Conservation (phyloP, 2,329 filamentous ascomycete species). For the Monosporascus ibericus region DNA sequence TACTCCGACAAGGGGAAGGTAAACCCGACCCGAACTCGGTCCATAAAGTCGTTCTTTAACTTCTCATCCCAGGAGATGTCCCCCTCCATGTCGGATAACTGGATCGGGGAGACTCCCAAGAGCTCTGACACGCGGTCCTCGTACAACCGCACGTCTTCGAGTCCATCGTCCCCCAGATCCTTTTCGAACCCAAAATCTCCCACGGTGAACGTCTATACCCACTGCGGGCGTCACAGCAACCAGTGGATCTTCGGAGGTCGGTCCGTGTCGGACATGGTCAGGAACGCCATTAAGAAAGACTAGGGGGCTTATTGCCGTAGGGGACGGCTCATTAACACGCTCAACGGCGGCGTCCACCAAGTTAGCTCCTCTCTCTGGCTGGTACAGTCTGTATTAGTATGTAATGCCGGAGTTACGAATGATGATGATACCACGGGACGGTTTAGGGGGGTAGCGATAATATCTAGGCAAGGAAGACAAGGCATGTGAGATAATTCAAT, state of each 20-base stretch:
- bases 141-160: constrained; percentile 6
- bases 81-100: neutral
- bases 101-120: constrained; percentile 8
- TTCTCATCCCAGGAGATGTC: constrained; percentile 2
- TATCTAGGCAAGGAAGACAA: neutral
- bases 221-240: constrained; percentile 49
- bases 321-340: neutral
- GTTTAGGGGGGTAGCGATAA: neutral
- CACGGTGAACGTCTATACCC: constrained; percentile 45
- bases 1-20: constrained; percentile 19
- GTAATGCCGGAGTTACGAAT: constrained; percentile 5
- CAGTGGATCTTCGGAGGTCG: constrained; percentile 47
- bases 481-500: neutral
- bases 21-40: constrained; percentile 2
- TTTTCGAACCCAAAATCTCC: constrained; percentile 28
- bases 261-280: constrained; percentile 37
- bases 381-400: constrained; percentile 4
- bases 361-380: neutral
- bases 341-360: neutral
- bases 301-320: constrained; percentile 8
- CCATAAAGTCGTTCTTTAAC: constrained; percentile 3
- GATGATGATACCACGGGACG: constrained; percentile 1
- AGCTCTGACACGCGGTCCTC: constrained; percentile 1
- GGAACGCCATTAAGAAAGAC: constrained; percentile 31
- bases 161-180: neutral